Conservation (phyloP, 2,329 filamentous ascomycete genomes). For the Hymenoscyphus repandus region DNA sequence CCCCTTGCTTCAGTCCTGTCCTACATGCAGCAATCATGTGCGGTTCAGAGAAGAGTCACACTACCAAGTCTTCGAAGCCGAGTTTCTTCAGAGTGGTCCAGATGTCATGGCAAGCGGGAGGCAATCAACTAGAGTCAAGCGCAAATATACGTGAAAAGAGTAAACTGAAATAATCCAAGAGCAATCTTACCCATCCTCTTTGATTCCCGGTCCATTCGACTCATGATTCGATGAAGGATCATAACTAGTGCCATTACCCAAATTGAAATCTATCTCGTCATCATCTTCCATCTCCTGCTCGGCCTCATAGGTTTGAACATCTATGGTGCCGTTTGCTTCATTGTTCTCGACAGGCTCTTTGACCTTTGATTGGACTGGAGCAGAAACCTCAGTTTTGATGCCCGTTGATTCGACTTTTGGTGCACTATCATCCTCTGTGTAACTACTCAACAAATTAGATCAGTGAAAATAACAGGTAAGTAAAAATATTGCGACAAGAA, state of each 20-base stretch:
- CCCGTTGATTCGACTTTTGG: constrained; percentile 35
- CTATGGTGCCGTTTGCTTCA: constrained; percentile 35
- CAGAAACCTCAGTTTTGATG: constrained; percentile 27
- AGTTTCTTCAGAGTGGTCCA: too few species aligned
- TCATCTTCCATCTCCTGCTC: constrained; percentile 46
- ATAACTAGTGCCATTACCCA: constrained; percentile 37
- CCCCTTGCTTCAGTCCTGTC: too few species aligned
- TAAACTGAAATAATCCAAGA: constrained; percentile 19
- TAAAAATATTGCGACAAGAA: too few species aligned
- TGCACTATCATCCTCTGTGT: constrained; percentile 60
- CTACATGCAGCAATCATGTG: too few species aligned
- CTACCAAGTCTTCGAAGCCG: too few species aligned
- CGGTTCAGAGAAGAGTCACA: too few species aligned
- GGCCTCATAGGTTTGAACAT: constrained; percentile 39
- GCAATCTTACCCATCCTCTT: constrained; percentile 84
- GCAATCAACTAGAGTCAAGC: constrained; percentile 14
- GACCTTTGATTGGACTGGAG: constrained; percentile 21
- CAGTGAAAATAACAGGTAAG: neutral
- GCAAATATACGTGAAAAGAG: constrained; percentile 6
- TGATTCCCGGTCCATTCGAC: constrained; percentile 61
- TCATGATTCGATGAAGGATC: constrained; percentile 29
- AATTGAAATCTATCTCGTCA: constrained; percentile 51
- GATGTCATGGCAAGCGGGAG: neutral
- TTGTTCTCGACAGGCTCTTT: constrained; percentile 21
- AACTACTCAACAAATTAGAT: constrained; percentile 40